These are phyloP conservation scores for Cladosporium sp. DNA, from an alignment of 2,329 filamentous ascomycete genomes.

Conservation along the genomic window DNA sequence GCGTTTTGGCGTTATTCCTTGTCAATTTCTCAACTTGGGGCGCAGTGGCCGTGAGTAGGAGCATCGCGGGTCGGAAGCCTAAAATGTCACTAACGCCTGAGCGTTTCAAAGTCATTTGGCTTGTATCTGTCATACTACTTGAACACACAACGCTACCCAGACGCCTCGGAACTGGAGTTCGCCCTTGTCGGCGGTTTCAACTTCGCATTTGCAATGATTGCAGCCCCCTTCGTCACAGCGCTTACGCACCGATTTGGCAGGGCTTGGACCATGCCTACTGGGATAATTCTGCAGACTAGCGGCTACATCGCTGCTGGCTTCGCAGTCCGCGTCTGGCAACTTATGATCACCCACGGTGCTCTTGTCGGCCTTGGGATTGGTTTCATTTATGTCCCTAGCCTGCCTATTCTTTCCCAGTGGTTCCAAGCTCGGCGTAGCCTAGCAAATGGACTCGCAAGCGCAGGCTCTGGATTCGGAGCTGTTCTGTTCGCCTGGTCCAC, in stretches of 20 bases:
- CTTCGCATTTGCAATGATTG: slow-evolving; percentile 32
- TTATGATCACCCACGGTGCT: slow-evolving; percentile 37
- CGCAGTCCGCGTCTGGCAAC: slow-evolving; percentile 30
- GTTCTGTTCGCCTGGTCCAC: slow-evolving; percentile 31
- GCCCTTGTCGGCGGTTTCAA: slow-evolving; percentile 37
- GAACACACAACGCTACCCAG: slow-evolving; percentile 29
- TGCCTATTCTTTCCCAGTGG: slow-evolving; percentile 37
- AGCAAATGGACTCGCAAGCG: slow-evolving; percentile 35
- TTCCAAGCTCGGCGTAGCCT: slow-evolving; percentile 35
- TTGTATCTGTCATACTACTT: slow-evolving; percentile 42
- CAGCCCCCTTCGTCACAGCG: slow-evolving; percentile 30
- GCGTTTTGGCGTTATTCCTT: slow-evolving; percentile 20
- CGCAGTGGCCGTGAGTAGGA: slow-evolving; percentile 11
- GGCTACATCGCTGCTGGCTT: slow-evolving; percentile 33
- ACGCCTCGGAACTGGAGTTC: slow-evolving; percentile 33
- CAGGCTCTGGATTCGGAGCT: slow-evolving; percentile 38
- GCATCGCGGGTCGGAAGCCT: not conserved
- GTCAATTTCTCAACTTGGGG: slow-evolving; percentile 27
- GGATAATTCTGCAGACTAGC: slow-evolving; percentile 25
- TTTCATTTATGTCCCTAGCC: slow-evolving; percentile 34
- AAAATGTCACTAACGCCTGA: not conserved
- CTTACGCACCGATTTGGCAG: slow-evolving; percentile 24
- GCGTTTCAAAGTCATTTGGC: slow-evolving; percentile 29
- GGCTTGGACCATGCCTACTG: slow-evolving; percentile 26
- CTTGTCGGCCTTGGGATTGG: slow-evolving; percentile 37